phyloP scores from a whole-genome alignment of 2,329 filamentous ascomycete species.

The Coniosporium tulheliwenetii region DNA sequence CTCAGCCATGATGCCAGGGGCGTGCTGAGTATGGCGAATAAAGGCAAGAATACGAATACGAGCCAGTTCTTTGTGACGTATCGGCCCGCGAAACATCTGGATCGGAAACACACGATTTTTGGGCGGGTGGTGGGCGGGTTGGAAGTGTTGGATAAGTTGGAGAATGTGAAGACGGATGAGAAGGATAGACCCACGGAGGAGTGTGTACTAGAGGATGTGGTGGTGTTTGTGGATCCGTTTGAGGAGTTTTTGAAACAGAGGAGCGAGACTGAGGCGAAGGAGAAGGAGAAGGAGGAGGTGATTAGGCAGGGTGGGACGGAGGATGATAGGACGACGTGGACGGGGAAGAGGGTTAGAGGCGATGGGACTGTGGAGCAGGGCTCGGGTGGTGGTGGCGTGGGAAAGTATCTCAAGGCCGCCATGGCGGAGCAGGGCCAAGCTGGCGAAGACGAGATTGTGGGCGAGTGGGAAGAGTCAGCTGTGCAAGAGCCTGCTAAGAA shows the following conservation, averaged over 20 bases:
- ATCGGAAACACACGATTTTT: constrained; percentile 96
- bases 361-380: constrained; percentile 41
- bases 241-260: constrained; percentile 71
- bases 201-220: constrained; percentile 66
- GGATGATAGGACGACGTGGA: constrained; percentile 89
- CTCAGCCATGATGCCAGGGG: constrained; percentile 70
- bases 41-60: constrained; percentile 94
- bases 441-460: constrained; percentile 40
- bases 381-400: constrained; percentile 40
- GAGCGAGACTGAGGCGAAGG: constrained; percentile 36
- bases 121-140: constrained; percentile 66
- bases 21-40: constrained; percentile 89
- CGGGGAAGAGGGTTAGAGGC: constrained; percentile 70
- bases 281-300: constrained; percentile 49
- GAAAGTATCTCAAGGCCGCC: constrained; percentile 67
- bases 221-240: constrained; percentile 87
- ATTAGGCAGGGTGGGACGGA: constrained; percentile 55
- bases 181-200: constrained; percentile 63
- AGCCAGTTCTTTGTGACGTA: constrained; percentile 94
- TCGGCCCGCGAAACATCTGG: constrained; percentile 66
- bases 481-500: constrained; percentile 59
- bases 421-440: constrained; percentile 17
- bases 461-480: constrained; percentile 46
- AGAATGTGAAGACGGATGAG: constrained; percentile 58
- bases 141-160: constrained; percentile 58